These are phyloP conservation scores for Phytopythium aichiense DNA, from an alignment of 352 stramenopile species.

Conservation along the genomic window DNA sequence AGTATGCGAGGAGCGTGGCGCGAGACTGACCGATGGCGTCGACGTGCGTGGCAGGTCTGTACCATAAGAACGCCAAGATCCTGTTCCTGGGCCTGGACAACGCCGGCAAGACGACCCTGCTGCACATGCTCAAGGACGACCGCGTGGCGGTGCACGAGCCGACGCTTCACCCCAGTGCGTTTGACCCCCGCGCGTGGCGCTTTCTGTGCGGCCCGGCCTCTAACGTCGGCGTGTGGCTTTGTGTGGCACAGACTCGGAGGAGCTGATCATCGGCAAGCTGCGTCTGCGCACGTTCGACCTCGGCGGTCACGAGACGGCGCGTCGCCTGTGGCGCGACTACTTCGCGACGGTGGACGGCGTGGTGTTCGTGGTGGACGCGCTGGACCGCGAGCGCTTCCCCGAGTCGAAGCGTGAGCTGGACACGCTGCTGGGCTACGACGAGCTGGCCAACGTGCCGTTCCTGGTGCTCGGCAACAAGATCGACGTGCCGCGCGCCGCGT, in stretches of 20 bases:
- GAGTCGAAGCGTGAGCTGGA: constrained; percentile 99
- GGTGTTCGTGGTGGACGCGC: constrained; percentile 99
- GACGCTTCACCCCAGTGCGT: constrained; percentile 93
- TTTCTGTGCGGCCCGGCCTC: neutral
- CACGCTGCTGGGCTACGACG: constrained; percentile 95
- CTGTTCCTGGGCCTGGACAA: constrained; percentile 99
- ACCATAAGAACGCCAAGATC: constrained; percentile 99
- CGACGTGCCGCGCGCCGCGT: constrained; percentile 95
- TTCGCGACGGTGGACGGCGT: constrained; percentile 99
- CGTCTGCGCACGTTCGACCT: constrained; percentile 99
- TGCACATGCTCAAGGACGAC: constrained; percentile 99
- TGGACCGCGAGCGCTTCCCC: constrained; percentile 98
- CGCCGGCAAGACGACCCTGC: constrained; percentile 99
- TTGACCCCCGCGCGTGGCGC: neutral
- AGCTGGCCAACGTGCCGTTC: constrained; percentile 98
- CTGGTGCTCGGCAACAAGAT: constrained; percentile 99
- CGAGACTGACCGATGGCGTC: neutral
- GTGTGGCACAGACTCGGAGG: constrained; percentile 71
- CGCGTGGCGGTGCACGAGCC: constrained; percentile 94
- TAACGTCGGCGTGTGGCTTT: neutral
- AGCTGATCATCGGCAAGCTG: constrained; percentile 95
- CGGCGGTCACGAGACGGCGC: constrained; percentile 97
- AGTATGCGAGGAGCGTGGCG: no score
- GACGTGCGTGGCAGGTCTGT: constrained; percentile 87
- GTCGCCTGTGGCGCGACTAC: constrained; percentile 99